A percentile compares a stretch with the other conserved stretches of the same genome.
These are phyloP conservation scores for Epichloe scottii DNA, from an alignment of 2,329 filamentous ascomycete genomes.

Conservation along the genomic window DNA sequence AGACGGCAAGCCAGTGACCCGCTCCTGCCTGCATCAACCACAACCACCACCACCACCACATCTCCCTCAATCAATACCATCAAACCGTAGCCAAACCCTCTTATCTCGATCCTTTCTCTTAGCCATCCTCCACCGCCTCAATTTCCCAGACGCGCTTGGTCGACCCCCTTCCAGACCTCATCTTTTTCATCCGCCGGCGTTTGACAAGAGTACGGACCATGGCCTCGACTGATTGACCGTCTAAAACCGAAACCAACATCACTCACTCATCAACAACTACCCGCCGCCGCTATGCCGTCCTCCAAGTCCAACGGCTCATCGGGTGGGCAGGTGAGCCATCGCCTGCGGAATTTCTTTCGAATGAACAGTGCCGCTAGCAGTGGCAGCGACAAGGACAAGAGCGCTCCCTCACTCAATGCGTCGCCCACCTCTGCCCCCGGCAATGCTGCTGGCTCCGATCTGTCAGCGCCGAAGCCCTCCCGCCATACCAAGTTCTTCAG, in stretches of 20 bases:
- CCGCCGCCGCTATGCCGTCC: constrained; percentile 31
- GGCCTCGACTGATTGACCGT: constrained; percentile 24
- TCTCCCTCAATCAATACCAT: neutral
- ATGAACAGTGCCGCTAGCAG: constrained; percentile 40
- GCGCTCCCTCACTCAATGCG: constrained; percentile 1
- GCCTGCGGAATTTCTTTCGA: constrained; percentile 59
- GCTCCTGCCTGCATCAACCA: neutral
- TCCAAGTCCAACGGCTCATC: constrained; percentile 37
- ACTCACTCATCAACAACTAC: neutral
- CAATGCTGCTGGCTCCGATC: constrained; percentile 6
- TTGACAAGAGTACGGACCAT: constrained; percentile 19
- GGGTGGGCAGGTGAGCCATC: constrained; percentile 52
- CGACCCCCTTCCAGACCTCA: neutral
- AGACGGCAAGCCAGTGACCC: neutral
- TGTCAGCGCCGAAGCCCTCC: constrained; percentile 43
- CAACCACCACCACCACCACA: neutral
- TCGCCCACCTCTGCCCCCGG: constrained; percentile 6
- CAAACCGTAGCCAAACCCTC: too few relatives aligned
- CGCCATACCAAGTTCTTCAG: constrained; percentile 83
- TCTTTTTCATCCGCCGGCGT: neutral
- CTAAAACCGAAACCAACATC: neutral
- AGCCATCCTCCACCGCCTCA: neutral
- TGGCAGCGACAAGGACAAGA: constrained; percentile 23
- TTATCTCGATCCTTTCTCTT: neutral
- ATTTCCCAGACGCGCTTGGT: neutral